Percentiles rank a stretch among this genome's conserved stretches.
phyloP scores from a whole-genome alignment of 2,329 filamentous ascomycete species.

The Teratosphaeria viscida region DNA sequence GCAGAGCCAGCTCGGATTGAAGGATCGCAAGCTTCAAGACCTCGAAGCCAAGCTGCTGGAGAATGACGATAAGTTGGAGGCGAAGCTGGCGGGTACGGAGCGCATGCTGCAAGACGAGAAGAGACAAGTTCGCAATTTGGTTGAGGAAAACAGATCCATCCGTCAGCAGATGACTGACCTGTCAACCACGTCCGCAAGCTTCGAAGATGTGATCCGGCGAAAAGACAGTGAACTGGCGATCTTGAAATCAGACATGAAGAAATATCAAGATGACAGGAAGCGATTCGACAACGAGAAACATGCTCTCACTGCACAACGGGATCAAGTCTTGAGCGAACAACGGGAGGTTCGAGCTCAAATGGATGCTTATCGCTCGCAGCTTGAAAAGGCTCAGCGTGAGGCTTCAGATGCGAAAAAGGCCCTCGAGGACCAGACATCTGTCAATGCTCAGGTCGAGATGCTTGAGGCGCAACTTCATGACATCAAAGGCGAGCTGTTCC shows the following conservation, averaged over 20 bases:
- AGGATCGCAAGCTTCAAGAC: slow-evolving; percentile 82
- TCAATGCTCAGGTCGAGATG: slow-evolving; percentile 79
- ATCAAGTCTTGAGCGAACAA: slow-evolving; percentile 63
- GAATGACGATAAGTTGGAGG: slow-evolving; percentile 76
- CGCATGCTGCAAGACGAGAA: slow-evolving; percentile 71
- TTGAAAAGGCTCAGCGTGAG: slow-evolving; percentile 75
- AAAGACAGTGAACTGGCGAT: slow-evolving; percentile 90
- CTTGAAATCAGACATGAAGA: slow-evolving; percentile 73
- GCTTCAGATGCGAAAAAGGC: slow-evolving; percentile 77
- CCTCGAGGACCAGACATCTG: slow-evolving; percentile 77
- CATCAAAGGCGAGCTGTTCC: slow-evolving; percentile 74
- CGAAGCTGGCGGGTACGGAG: slow-evolving; percentile 66
- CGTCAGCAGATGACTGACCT: slow-evolving; percentile 78
- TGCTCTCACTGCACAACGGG: slow-evolving; percentile 62
- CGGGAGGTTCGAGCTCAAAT: slow-evolving; percentile 81
- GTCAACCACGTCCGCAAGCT: slow-evolving; percentile 84
- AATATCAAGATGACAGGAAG: slow-evolving; percentile 69
- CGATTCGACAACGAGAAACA: slow-evolving; percentile 70
- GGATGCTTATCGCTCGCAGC: slow-evolving; percentile 75
- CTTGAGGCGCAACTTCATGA: slow-evolving; percentile 80
- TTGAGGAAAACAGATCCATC: slow-evolving; percentile 70
- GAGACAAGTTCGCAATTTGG: slow-evolving; percentile 63
- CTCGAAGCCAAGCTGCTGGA: slow-evolving; percentile 75
- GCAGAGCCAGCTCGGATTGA: slow-evolving; percentile 76
- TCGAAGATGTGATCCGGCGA: slow-evolving; percentile 82